Evolutionary conservation across 192 early-diverging fungal genomes (phyloP).

Genomic region (Thoreauomyces humboldtii): DNA sequence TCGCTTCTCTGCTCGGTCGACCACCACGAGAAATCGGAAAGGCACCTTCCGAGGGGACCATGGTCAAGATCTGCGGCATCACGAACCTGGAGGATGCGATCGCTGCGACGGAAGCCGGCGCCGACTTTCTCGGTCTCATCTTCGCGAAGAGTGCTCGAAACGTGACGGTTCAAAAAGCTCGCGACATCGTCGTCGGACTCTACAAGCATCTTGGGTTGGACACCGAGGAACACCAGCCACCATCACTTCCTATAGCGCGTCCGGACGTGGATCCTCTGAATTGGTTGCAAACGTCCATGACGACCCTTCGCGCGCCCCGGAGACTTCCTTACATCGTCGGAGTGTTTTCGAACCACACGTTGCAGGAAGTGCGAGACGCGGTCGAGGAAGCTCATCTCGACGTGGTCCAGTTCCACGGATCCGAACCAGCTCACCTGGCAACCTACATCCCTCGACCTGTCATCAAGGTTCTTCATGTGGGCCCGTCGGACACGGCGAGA

Average conservation of each 20-base stretch:
- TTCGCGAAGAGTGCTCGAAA: slow-evolving; percentile 84
- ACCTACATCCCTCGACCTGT: slow-evolving; percentile 74
- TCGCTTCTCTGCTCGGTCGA: slow-evolving; percentile 63
- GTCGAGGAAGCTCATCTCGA: slow-evolving; percentile 72
- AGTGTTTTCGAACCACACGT: slow-evolving; percentile 85
- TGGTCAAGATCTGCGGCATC: slow-evolving; percentile 94
- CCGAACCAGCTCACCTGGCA: slow-evolving; percentile 65
- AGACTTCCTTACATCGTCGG: slow-evolving; percentile 81
- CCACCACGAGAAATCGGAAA: slow-evolving; percentile 20
- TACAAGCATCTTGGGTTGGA: slow-evolving; percentile 23
- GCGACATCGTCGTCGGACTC: slow-evolving; percentile 72
- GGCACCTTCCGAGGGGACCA: neutral
- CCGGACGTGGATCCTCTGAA: no score
- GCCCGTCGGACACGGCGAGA: slow-evolving; percentile 51
- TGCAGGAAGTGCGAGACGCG: slow-evolving; percentile 71
- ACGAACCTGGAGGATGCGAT: slow-evolving; percentile 77
- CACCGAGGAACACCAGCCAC: neutral
- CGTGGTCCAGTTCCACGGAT: slow-evolving; percentile 91
- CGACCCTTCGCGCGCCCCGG: neutral
- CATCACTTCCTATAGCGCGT: neutral
- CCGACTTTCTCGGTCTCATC: slow-evolving; percentile 92
- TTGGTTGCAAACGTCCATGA: neutral
- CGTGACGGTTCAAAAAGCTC: slow-evolving; percentile 63
- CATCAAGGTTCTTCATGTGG: slow-evolving; percentile 86
- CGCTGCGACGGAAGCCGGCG: slow-evolving; percentile 70